Base-by-base conservation (phyloP, 148 eudicot species). In the Drosera capensis region DNA sequence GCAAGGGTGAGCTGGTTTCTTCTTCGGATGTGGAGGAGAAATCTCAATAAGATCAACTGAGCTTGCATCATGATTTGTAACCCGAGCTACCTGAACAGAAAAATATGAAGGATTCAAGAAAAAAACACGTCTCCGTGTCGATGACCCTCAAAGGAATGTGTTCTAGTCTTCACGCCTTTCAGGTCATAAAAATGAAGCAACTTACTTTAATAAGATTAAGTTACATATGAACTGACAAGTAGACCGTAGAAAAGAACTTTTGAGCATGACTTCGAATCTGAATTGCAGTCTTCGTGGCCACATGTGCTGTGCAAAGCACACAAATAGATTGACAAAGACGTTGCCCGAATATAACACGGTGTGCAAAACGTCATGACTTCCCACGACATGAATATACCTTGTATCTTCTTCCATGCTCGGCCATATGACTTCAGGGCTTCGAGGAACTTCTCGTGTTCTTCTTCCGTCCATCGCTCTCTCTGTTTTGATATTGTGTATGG, bases 201-300 rank as follows among this genome's bases (percentile, higher is more conserved):
- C 74, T 71, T 71, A 69, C 79, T 34, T 54, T 3, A 64, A 58
- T n/a, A 66, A 58, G 51, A 71, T 45, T 42, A n/a, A 67, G 17
- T 54, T 62, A 57, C 62, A 40, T 60, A 67, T 63, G n/a, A n/a
- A n/a, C n/a, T n/a, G n/a, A n/a, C 40, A 67, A 60, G 59, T 50
- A 66, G 63, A 87, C 96, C 96, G 82, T 87, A 54, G 82, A 69
- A 64, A 87, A 87, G 75, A 79, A 87, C 37, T 86, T 86, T 36
- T 86, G 96, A 12, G 96, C 96, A 58, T 86, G 96, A 48, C 96
- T 86, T 22, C 96, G 77, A 57, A 87, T 87, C 65, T 87, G 96
- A 31, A 87, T 94, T 12, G 96, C 90, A 53, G 88, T 79, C 74
- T 87, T 87, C n/a, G 86, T 69, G 45, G 85, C 96, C 54, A 87